Evolutionary conservation across 1,139 yeast species (phyloP), one percentile per base, ranked within the genome.

Genomic region (Tardiomyces blankii): DNA sequence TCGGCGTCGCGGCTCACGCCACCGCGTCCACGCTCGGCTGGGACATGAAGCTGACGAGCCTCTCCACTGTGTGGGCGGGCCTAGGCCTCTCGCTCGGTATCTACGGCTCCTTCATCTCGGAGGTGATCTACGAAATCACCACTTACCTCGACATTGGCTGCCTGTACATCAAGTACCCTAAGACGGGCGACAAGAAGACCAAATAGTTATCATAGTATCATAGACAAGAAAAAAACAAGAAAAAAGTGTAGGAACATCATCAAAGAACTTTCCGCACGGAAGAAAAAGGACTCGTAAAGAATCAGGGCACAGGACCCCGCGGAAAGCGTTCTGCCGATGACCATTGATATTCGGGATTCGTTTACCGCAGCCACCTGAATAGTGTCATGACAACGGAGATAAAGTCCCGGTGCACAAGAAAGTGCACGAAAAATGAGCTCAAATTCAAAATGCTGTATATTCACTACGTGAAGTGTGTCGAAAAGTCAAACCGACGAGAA

Each of bases 111-210:
- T 89, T 89, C 61, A 79, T 89, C 43, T 73, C 78, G 38, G 97
- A 89, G 55, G 80, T 89, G 56, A 82, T 89, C 56, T 71, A 72
- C 58, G 96, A 87, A 56, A 85, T 89, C 59, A 88, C 96, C 27
- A 69, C 74, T 2, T 87, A 76, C 62, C 72, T 89, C 56, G 96
- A 87, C 62, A 88, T 89, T 53, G 85, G 83, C 65, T 91, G 95
- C 13, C 71, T 89, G 54, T 71, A 82, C 40, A 88, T 89, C 59
- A 88, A 88, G 63, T 89, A 88, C 63, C 85, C 83, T 59, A 80
- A 42, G 4, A 21, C 39, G 18, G 39, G 13, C 11, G 21, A 35
- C 19, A 35, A 35, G 19, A 35, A 35, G 21, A 35, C 19, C 21
- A 35, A 13, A 16, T 35, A 16, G 35, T n/a, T n/a, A n/a, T n/a